Evolutionary conservation across 2,329 filamentous ascomycete species (phyloP).

Genomic region (Chaetomium globosum): DNA sequence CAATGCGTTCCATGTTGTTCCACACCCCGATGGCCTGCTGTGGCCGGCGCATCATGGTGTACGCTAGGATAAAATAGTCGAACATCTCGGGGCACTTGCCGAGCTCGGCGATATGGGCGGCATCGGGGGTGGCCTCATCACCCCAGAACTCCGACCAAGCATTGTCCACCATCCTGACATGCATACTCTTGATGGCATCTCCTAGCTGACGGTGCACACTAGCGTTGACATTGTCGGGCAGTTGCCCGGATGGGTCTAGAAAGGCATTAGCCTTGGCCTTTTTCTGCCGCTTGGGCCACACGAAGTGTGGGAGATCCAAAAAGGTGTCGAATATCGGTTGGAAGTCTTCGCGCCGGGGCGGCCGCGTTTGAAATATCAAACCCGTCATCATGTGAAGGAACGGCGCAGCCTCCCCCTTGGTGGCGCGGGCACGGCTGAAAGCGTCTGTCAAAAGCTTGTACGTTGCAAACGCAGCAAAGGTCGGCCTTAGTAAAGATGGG

Average conservation of each 20-base stretch:
- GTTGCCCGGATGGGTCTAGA: background rate
- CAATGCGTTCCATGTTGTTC: conserved; percentile 50
- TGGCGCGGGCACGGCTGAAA: conserved; percentile 29
- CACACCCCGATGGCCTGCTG: conserved; percentile 43
- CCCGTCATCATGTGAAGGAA: conserved; percentile 37
- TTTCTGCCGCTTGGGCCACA: conserved; percentile 13
- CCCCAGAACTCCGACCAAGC: conserved; percentile 42
- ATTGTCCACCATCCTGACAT: conserved; percentile 34
- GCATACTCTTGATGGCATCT: conserved; percentile 38
- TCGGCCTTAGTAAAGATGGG: conserved; percentile 36
- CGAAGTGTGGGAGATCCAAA: conserved; percentile 30
- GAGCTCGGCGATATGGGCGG: conserved; percentile 29
- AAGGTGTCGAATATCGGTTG: conserved; percentile 30
- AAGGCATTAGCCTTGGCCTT: background rate
- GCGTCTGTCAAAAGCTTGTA: conserved; percentile 46
- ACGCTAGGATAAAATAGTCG: conserved; percentile 44
- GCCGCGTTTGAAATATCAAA: conserved; percentile 27
- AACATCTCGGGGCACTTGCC: conserved; percentile 36
- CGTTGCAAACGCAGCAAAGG: conserved; percentile 46
- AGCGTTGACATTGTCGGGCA: background rate
- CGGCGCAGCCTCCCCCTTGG: conserved; percentile 33
- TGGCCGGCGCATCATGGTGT: conserved; percentile 40
- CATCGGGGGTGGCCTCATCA: conserved; percentile 30
- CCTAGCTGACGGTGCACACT: conserved; percentile 37
- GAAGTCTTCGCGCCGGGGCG: conserved; percentile 26